phyloP scores from a whole-genome alignment of 2,329 filamentous ascomycete genomes.

The Onygenales sp. region DNA sequence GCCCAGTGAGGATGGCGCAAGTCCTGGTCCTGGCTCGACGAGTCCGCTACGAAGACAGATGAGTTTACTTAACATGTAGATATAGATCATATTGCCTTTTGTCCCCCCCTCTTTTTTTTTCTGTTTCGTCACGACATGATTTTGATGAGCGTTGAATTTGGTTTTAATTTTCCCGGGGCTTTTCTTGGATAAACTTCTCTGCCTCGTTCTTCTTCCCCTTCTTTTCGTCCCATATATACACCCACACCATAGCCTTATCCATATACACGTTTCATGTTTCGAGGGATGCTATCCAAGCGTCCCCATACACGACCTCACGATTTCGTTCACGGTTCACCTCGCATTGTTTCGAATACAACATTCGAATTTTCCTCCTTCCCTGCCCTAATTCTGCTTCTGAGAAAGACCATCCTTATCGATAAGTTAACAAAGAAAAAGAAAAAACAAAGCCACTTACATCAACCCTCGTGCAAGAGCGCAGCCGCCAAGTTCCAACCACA shows the following conservation, averaged over 20 bases:
- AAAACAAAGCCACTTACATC: too few relatives aligned
- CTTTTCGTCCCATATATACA: background rate
- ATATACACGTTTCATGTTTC: background rate
- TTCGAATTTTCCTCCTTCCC: too few relatives aligned
- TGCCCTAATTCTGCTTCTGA: too few relatives aligned
- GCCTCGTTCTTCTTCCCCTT: background rate
- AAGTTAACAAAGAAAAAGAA: too few relatives aligned
- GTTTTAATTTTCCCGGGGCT: too few relatives aligned
- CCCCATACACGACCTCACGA: too few relatives aligned
- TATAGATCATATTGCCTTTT: background rate
- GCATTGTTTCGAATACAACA: too few relatives aligned
- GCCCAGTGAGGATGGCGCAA: constrained; percentile 57
- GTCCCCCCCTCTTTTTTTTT: background rate
- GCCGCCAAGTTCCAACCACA: too few relatives aligned
- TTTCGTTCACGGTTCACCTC: too few relatives aligned
- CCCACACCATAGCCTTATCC: background rate
- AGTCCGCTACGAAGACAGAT: constrained; percentile 64
- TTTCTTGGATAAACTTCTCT: background rate
- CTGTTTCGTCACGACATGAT: background rate
- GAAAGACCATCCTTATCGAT: too few relatives aligned
- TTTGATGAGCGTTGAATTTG: background rate
- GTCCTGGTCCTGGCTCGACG: constrained; percentile 45
- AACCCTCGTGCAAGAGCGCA: too few relatives aligned
- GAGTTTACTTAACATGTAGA: constrained; percentile 58
- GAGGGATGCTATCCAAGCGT: too few relatives aligned